A percentile compares a stretch with the other conserved stretches of the same genome.
These are phyloP conservation scores for Cercophora scortea DNA, from an alignment of 495 filamentous ascomycete genomes.

Conservation along the genomic window DNA sequence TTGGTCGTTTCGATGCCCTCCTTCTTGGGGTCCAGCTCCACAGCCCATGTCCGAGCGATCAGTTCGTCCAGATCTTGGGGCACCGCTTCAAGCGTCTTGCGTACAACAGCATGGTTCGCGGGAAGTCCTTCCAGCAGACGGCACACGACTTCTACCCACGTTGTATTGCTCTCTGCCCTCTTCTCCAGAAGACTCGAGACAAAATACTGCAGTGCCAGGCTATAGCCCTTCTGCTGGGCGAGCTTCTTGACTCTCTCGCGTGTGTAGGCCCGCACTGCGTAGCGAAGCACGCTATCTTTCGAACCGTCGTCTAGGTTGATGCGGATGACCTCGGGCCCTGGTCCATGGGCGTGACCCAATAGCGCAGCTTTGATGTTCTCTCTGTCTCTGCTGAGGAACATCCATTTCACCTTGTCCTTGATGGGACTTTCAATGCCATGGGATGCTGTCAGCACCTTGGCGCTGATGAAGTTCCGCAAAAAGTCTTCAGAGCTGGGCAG, in stretches of 20 bases:
- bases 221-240: not conserved
- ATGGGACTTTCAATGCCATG: not conserved
- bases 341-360: not conserved
- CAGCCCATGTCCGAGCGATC: conserved; percentile 6
- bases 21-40: not conserved
- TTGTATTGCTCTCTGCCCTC: conserved; percentile 8
- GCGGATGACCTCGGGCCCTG: not conserved
- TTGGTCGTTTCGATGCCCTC: conserved; percentile 6
- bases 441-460: not conserved
- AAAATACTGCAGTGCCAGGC: conserved; percentile 6
- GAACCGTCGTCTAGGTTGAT: conserved; percentile 3
- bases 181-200: conserved; percentile 8
- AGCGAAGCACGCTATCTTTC: conserved; percentile 4
- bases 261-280: conserved; percentile 4
- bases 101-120: not conserved
- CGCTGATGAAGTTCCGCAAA: not conserved
- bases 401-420: not conserved
- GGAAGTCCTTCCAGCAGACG: conserved; percentile 3
- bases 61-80: conserved; percentile 1
- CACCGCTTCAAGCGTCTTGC: conserved; percentile 5
- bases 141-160: conserved; percentile 9
- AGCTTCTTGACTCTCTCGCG: conserved; percentile 6
- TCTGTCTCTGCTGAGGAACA: conserved; percentile 1
- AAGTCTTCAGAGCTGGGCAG: not conserved
- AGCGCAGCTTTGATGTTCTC: not conserved